Percentiles rank a stretch among this genome's conserved stretches.
Conservation (phyloP, 169 alveolate species). For the Cystoisospora suis region DNA sequence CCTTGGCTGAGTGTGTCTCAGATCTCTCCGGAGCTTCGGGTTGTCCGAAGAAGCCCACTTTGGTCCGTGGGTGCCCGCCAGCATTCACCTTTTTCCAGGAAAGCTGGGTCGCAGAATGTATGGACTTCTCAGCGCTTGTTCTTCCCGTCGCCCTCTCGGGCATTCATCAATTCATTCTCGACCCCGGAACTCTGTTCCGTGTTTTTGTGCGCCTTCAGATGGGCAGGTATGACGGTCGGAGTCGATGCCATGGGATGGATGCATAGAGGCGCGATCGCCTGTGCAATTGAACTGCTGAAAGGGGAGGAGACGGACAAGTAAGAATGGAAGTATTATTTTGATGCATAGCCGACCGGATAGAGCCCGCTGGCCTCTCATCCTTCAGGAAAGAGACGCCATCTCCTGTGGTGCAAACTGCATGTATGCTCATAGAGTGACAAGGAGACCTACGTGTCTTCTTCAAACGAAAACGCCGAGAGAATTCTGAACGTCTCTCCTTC, state of each 20-base stretch:
- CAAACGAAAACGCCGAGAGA: too few species aligned
- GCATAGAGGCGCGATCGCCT: slow-evolving; percentile 68
- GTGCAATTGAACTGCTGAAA: slow-evolving; percentile 61
- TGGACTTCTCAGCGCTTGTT: not conserved
- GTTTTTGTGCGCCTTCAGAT: slow-evolving; percentile 42
- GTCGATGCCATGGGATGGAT: slow-evolving; percentile 72
- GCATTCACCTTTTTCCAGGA: not conserved
- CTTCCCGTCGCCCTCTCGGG: not conserved
- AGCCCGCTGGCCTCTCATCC: too few species aligned
- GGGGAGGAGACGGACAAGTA: slow-evolving; percentile 60
- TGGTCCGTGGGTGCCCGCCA: not conserved
- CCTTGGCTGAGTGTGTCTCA: not conserved
- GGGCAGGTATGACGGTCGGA: slow-evolving; percentile 61
- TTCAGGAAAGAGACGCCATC: too few species aligned
- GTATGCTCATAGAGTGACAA: too few species aligned
- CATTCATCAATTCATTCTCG: too few species aligned
- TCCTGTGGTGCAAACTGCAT: too few species aligned
- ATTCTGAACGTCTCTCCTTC: too few species aligned
- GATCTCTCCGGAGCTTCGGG: not conserved
- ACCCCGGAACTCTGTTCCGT: not conserved
- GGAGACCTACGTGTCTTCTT: too few species aligned
- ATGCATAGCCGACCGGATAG: too few species aligned
- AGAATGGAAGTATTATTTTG: too few species aligned
- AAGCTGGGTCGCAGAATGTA: not conserved
- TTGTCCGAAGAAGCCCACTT: not conserved